Evolutionary conservation across 495 filamentous ascomycete genomes (phyloP).

Genomic region (Evansstolkia leycettana): DNA sequence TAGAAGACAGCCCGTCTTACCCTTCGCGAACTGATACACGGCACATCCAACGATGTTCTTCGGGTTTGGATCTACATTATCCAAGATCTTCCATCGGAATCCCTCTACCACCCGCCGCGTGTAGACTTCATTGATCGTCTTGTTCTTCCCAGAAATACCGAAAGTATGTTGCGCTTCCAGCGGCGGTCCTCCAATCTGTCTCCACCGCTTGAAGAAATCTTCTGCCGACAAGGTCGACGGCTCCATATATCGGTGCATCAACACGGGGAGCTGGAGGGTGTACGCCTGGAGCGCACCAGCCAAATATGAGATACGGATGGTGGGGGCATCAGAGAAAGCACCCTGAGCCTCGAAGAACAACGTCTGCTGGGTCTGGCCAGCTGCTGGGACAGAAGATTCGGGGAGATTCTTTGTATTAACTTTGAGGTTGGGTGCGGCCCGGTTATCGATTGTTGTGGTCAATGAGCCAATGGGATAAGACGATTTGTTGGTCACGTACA

Average conservation of each 20-base stretch:
- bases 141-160: conserved; percentile 40
- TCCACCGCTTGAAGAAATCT: conserved; percentile 98
- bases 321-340: conserved; percentile 74
- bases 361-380: conserved; percentile 79
- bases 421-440: conserved; percentile 54
- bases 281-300: conserved; percentile 89
- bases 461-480: conserved; percentile 72
- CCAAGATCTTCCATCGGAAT: conserved; percentile 79
- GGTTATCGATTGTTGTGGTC: conserved; percentile 86
- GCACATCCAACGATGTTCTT: conserved; percentile 92
- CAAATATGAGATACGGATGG: conserved; percentile 86
- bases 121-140: conserved; percentile 38
- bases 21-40: conserved; percentile 71
- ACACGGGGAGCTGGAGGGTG: conserved; percentile 79
- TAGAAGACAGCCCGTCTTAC: conserved; percentile 90
- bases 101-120: conserved; percentile 58
- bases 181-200: conserved; percentile 84
- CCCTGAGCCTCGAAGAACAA: conserved; percentile 82
- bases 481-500: conserved; percentile 93
- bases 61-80: conserved; percentile 74
- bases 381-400: conserved; percentile 63
- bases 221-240: conserved; percentile 69
- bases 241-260: conserved; percentile 94
- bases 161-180: conserved; percentile 84
- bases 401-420: conserved; percentile 80